Base-by-base conservation (phyloP, 73 alveolate species). In the Paramecium octaurelia region DNA sequence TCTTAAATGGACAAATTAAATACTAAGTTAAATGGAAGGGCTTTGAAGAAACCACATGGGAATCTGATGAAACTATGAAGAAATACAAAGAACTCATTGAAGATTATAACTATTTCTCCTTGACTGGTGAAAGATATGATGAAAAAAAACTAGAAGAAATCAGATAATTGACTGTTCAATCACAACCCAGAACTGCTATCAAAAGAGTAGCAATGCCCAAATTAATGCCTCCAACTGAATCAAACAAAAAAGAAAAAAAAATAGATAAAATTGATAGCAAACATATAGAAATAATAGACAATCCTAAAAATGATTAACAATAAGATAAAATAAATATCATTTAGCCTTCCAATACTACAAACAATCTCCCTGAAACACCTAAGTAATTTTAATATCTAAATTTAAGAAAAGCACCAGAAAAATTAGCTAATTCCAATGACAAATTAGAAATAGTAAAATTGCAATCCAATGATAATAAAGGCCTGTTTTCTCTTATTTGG, bases 21-120 rank as follows among this genome's bases (percentile, higher is more conserved):
- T 75, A 75, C 59, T 36, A 40, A 34, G 88, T 75, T 36, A 75
- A 75, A 75, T 75, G 88, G 88, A 36, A 75, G 10, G 88, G 88
- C 2, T 75, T 75, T 34, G 58, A 75, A 6, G 88, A 75, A 75
- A 36, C 60, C 7, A 75, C 88, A 8, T 75, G 88, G 88, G 88
- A 75, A 36, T 34, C 35, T 3, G 88, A 75, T 21, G 88, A 75
- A 10, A 44, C 34, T 36, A 31, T 75, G 29, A 31, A 36, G 7
- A 75, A 75, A 44, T 44, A 75, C 10, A 75, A 75, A 40, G 88
- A 75, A 75, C 36, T 75, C 7, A 75, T 75, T 36, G 88, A 75
- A 75, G 88, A 75, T 75, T 75, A 36, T 18, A 34, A 75, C 35
- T 75, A 34, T 36, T 75, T 36, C 24, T 75, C 38, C 3, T 75